Base-by-base conservation (phyloP, 345 rosid genomes). In the Brassica cretica region DNA sequence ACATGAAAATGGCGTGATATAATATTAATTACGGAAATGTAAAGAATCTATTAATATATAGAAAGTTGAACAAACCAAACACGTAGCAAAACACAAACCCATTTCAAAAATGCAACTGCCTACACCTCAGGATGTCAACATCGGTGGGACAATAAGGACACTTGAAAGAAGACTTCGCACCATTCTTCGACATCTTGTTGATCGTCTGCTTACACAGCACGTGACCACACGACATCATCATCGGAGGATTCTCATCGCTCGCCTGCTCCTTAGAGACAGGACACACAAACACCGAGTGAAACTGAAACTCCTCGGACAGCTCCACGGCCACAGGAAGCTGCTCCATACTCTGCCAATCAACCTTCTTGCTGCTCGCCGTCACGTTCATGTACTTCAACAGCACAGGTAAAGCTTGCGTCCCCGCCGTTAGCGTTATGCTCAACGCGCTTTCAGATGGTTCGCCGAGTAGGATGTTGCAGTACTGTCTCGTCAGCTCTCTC, bases 211-310 rank as follows among this genome's bases (percentile, higher is more conserved):
- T 86, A 86, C 97, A 89, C 12, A 91, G 92, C 10, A 89, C 97
- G 24, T 91, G 97, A 8, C 94, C 93, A 25, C 97, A 91, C 1
- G 88, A 8, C 94, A 91, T 86, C 86, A 89, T 69, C 92, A 91
- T 88, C 4, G 97, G 93, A 0, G 93, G 97, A 51, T 91, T 91
- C 0, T 88, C 94, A 2, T 85, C 94, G 0, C 85, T 86, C 0
- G 94, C 83, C 82, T 91, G 94, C 75, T 91, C 97, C 76, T 89
- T 91, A 0, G 90, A 86, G 8, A 91, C 92, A 0, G 97, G 97
- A 75, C 97, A 91, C 0, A 91, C 91, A 56, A 91, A 89, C 66
- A 89, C 77, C 1, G 97, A 87, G 78, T 89, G 97, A 59, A 88
- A 91, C 81, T 88, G 94, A 68, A 86, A 88, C 76, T 89, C 90